These are phyloP conservation scores for Kluyveromyces sp. DNA, from an alignment of 1,139 yeast genomes.

Conservation along the genomic window DNA sequence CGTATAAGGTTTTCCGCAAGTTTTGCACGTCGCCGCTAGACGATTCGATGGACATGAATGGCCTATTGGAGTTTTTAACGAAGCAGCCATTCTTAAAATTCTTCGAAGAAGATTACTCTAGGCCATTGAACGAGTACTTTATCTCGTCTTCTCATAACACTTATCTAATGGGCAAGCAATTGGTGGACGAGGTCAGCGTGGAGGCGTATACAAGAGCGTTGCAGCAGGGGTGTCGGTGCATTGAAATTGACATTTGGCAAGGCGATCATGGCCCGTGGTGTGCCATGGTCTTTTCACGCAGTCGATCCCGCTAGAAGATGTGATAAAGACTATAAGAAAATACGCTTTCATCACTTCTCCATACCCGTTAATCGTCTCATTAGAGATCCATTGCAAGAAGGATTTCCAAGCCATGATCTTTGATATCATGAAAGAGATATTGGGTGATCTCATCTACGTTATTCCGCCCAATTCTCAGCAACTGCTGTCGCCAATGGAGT, in stretches of 20 bases:
- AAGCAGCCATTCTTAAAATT: conserved; percentile 35
- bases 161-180: conserved; percentile 78
- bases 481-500: conserved; percentile 66
- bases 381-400: conserved; percentile 71
- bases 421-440: conserved; percentile 41
- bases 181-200: conserved; percentile 84
- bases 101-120: conserved; percentile 41
- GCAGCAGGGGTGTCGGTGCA: conserved; percentile 86
- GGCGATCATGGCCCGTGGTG: conserved; percentile 68
- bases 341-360: conserved; percentile 83
- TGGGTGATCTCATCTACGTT: conserved; percentile 49
- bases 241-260: conserved; percentile 96
- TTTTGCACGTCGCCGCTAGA: conserved; percentile 29
- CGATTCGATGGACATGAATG: conserved; percentile 20
- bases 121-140: conserved; percentile 77
- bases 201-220: conserved; percentile 87
- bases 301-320: conserved; percentile 61
- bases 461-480: conserved; percentile 12
- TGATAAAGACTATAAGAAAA: conserved; percentile 62
- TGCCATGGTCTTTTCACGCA: conserved; percentile 87
- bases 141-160: conserved; percentile 95
- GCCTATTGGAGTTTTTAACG: conserved; percentile 33
- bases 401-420: conserved; percentile 57
- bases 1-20: conserved; percentile 38
- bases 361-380: conserved; percentile 76